Evolutionary conservation across 2,329 filamentous ascomycete species (phyloP), one percentile per base, ranked within the genome.

Genomic region (Fusarium equiseti): DNA sequence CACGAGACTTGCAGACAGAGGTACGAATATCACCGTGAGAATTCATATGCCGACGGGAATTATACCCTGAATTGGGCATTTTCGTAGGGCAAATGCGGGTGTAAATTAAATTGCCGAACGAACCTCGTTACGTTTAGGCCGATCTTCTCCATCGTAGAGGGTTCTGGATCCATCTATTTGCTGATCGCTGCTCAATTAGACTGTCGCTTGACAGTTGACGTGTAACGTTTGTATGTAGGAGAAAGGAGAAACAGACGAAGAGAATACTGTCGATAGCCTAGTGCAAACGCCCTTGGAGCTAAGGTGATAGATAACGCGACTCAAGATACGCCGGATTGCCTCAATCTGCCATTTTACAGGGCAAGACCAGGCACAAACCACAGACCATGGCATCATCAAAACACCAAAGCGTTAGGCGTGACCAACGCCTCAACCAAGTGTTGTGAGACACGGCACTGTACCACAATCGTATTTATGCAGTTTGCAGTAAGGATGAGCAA

Each of bases 401-500:
- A n/a, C 24, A 22, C 38, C 50, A 53, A 53, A 53, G 35, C 50
- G 50, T 53, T 49, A 15, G 18, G 9, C 26, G 32, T 43, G 58
- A 54, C 40, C 22, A 15, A 31, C 31, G 60, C 60, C 45, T 31
- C 52, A 65, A 10, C 8, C 11, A 22, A 6, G 27, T 20, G 13
- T 55, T 55, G 18, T 27, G 20, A 29, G 22, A 12, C 16, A 46
- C 42, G 59, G 48, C 60, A 63, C 42, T 26, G 42, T 29, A 38
- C 42, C 29, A 51, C 60, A 40, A 44, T 29, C n/a, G n/a, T 20
- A 27, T 42, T 52, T 38, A 38, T n/a, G 62, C 45, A 59, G 31
- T 65, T 64, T 64, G 16, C n/a, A 65, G 62, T 65, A 65, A 52
- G 8, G 62, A 65, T 65, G 18, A 31, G 45, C 52, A 12, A 15